Percentiles rank a stretch among this genome's conserved stretches.
phyloP scores from a whole-genome alignment of 805 yeast species.

The Candida yuanshanica region DNA sequence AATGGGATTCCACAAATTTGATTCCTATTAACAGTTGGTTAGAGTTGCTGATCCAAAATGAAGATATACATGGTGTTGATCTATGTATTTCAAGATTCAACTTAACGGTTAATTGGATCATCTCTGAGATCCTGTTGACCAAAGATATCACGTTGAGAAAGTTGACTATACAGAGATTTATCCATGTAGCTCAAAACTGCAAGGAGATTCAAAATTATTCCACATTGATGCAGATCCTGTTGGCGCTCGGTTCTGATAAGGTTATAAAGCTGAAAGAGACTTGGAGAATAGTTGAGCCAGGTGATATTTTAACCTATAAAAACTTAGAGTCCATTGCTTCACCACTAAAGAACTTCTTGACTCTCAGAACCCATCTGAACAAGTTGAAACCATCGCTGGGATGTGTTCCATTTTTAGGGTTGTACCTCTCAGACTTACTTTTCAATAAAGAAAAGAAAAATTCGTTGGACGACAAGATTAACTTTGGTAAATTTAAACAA shows the following conservation, averaged over 20 bases:
- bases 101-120: constrained; percentile 85
- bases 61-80: constrained; percentile 64
- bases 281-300: constrained; percentile 69
- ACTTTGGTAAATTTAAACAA: constrained; percentile 71
- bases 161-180: constrained; percentile 73
- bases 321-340: constrained; percentile 67
- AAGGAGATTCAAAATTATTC: constrained; percentile 71
- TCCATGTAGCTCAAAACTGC: constrained; percentile 80
- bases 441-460: constrained; percentile 46
- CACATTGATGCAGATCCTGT: constrained; percentile 78
- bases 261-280: constrained; percentile 58
- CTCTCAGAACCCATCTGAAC: constrained; percentile 58
- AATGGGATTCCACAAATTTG: constrained; percentile 58
- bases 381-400: constrained; percentile 62
- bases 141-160: constrained; percentile 52
- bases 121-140: constrained; percentile 79
- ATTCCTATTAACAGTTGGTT: constrained; percentile 81
- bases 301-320: constrained; percentile 63
- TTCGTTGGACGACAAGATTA: constrained; percentile 37
- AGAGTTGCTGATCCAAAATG: constrained; percentile 56
- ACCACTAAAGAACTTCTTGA: constrained; percentile 66
- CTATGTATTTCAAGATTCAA: constrained; percentile 82
- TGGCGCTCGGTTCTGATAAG: constrained; percentile 69
- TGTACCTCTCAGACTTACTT: constrained; percentile 77
- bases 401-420: constrained; percentile 84